A percentile compares a stretch with the other conserved stretches of the same genome.
phyloP scores from a whole-genome alignment of 352 stramenopile genomes.

The Phytophthora chlamydospora region DNA sequence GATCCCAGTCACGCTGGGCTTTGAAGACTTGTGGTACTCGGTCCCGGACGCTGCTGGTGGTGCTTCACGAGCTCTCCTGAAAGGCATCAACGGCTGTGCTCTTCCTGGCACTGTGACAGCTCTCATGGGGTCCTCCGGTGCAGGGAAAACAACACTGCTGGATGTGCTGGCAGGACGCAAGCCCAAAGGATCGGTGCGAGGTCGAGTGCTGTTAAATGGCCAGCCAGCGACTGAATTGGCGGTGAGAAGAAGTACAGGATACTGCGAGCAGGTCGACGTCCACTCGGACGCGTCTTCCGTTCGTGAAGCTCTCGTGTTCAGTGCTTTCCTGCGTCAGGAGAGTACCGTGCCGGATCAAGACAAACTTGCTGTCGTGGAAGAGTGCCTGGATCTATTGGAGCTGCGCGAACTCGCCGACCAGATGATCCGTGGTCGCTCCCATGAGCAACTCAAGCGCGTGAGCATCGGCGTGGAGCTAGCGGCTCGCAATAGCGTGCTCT shows the following conservation, averaged over 20 bases:
- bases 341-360: conserved; percentile 24
- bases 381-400: conserved; percentile 41
- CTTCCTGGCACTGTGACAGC: conserved; percentile 53
- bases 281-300: conserved; percentile 84
- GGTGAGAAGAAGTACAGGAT: conserved; percentile 37
- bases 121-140: conserved; percentile 65
- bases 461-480: conserved; percentile 89
- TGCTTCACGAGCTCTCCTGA: conserved; percentile 55
- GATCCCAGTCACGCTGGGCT: conserved; percentile 33
- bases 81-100: conserved; percentile 44
- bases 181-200: conserved; percentile 59
- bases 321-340: conserved; percentile 66
- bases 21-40: conserved; percentile 44
- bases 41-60: conserved; percentile 25
- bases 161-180: conserved; percentile 93
- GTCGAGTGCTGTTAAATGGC: conserved; percentile 51
- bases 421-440: conserved; percentile 37
- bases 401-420: conserved; percentile 29
- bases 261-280: conserved; percentile 85
- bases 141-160: conserved; percentile 92
- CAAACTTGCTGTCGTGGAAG: conserved; percentile 37
- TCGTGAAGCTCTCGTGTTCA: conserved; percentile 89
- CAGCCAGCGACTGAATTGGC: conserved; percentile 27
- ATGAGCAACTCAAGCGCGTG: conserved; percentile 44
- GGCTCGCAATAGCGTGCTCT: conserved; percentile 70